Evolutionary conservation across 371 early-diverging fungal species (phyloP).

Genomic region (Choanephora cucurbitarum): DNA sequence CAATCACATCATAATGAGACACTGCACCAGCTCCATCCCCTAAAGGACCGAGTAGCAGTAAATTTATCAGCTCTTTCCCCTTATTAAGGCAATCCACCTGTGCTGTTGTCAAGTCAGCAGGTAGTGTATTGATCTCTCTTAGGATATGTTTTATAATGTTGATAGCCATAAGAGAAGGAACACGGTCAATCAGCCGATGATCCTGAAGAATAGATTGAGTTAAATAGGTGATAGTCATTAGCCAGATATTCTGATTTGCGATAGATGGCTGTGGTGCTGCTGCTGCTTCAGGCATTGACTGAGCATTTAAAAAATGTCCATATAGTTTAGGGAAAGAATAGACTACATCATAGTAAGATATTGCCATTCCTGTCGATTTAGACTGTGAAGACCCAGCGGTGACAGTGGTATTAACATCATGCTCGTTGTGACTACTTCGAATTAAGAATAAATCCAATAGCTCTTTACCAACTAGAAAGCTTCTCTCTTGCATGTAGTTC

Average conservation of each 20-base stretch:
- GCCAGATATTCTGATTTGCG: conserved; percentile 43
- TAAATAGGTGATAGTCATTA: conserved; percentile 46
- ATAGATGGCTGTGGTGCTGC: conserved; percentile 38
- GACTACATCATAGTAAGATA: conserved; percentile 48
- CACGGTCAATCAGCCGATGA: conserved; percentile 38
- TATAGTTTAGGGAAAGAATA: conserved; percentile 55
- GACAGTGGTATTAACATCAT: not conserved
- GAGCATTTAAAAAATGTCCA: conserved; percentile 44
- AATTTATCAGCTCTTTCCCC: conserved; percentile 51
- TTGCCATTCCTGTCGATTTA: conserved; percentile 16
- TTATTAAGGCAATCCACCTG: conserved; percentile 48
- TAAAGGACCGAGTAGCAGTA: conserved; percentile 41
- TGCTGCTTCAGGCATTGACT: conserved; percentile 12
- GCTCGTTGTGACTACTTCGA: conserved; percentile 12
- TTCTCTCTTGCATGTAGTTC: conserved; percentile 28
- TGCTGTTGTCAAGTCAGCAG: conserved; percentile 35
- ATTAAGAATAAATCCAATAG: conserved; percentile 44
- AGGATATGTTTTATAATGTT: conserved; percentile 53
- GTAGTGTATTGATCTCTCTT: conserved; percentile 49
- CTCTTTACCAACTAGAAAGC: conserved; percentile 42
- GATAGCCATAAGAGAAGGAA: conserved; percentile 47
- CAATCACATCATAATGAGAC: conserved; percentile 54
- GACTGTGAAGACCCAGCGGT: not conserved
- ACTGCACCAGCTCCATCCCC: conserved; percentile 54
- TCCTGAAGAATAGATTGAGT: conserved; percentile 42